phyloP scores from a whole-genome alignment of 2,329 filamentous ascomycete species.

The Podosphaera fusca region DNA sequence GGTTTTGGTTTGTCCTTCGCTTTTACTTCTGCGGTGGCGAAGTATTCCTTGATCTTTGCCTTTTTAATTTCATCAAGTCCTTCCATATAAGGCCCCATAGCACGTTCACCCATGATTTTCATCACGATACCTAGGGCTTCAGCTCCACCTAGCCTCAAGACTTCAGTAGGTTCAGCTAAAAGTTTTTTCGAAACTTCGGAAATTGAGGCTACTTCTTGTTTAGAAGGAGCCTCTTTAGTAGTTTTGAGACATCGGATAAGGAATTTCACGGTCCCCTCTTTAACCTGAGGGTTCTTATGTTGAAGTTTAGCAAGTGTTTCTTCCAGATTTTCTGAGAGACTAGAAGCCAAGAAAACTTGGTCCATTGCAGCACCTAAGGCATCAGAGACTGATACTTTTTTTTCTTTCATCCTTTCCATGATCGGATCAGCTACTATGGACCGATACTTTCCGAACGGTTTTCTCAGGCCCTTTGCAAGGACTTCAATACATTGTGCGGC shows the following conservation, averaged over 20 bases:
- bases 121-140: conserved; percentile 85
- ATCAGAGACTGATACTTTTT: conserved; percentile 75
- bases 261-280: conserved; percentile 85
- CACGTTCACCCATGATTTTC: conserved; percentile 95
- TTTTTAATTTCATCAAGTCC: conserved; percentile 90
- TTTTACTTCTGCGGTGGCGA: conserved; percentile 60
- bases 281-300: conserved; percentile 95
- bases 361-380: conserved; percentile 73
- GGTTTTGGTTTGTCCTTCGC: conserved; percentile 85
- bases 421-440: conserved; percentile 65
- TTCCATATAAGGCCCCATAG: conserved; percentile 81
- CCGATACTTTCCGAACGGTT: conserved; percentile 59
- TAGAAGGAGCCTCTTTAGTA: conserved; percentile 62
- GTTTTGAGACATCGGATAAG: conserved; percentile 69
- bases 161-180: conserved; percentile 70
- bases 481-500: conserved; percentile 84
- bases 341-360: conserved; percentile 38
- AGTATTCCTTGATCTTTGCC: conserved; percentile 84
- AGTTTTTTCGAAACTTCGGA: conserved; percentile 81
- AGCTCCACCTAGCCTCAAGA: conserved; percentile 66
- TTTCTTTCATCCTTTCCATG: conserved; percentile 91
- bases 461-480: conserved; percentile 65
- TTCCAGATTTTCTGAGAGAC: conserved; percentile 67
- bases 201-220: conserved; percentile 61
- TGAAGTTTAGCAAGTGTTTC: conserved; percentile 66